Percentiles rank a stretch among this genome's conserved stretches.
Conservation (phyloP, 768 basidiomycete genomes). For the Pholiota microspora region DNA sequence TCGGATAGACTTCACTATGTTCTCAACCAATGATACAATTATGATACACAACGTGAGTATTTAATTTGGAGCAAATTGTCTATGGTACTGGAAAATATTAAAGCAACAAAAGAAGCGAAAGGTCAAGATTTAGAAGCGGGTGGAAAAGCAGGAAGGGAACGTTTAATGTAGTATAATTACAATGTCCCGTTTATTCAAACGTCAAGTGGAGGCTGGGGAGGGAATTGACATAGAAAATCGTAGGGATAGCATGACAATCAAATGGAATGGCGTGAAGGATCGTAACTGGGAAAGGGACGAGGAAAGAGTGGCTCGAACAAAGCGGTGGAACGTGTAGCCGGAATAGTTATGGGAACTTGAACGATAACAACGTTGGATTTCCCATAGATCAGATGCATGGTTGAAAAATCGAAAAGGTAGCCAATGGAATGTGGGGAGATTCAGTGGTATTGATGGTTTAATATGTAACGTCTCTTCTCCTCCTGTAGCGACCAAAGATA, state of each 20-base stretch:
- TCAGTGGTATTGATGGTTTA: constrained; percentile 8
- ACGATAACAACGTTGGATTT: neutral
- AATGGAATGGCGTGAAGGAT: neutral
- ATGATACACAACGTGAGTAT: too few species aligned
- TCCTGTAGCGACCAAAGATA: constrained; percentile 64
- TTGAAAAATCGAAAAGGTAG: neutral
- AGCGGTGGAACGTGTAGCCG: too few species aligned
- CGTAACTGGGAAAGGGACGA: neutral
- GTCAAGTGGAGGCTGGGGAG: too few species aligned
- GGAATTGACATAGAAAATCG: neutral
- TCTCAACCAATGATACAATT: too few species aligned
- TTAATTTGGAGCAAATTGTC: too few species aligned
- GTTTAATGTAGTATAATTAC: too few species aligned
- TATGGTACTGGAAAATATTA: too few species aligned
- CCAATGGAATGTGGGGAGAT: neutral
- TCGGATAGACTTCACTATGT: too few species aligned
- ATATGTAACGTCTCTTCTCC: constrained; percentile 28
- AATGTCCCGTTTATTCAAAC: too few species aligned
- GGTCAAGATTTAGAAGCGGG: too few species aligned
- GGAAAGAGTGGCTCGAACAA: neutral
- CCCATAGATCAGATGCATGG: neutral
- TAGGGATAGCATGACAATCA: neutral
- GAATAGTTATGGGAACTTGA: neutral
- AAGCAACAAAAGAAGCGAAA: too few species aligned
- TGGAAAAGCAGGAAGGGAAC: too few species aligned